Evolutionary conservation across 2,329 filamentous ascomycete species (phyloP).

Genomic region (Claviceps sp.): DNA sequence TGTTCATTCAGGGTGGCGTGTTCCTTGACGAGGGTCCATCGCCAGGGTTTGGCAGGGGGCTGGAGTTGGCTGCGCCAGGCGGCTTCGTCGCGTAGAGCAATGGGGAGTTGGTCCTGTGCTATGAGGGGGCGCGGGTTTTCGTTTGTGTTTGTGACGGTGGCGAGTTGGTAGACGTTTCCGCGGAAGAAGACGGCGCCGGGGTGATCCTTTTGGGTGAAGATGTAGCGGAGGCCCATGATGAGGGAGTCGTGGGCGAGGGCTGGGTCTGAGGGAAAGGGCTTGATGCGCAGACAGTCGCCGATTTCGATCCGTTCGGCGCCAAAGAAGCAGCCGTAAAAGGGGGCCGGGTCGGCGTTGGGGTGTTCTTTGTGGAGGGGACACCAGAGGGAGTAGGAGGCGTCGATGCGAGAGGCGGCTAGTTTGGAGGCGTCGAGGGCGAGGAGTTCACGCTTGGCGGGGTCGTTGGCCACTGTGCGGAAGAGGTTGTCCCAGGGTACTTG

Average conservation of each 20-base stretch:
- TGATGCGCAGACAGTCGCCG: conserved; percentile 35
- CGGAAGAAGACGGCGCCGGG: conserved; percentile 26
- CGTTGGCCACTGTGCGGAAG: conserved; percentile 19
- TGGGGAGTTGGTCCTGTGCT: conserved; percentile 25
- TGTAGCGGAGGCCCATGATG: conserved; percentile 26
- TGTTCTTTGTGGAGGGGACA: conserved; percentile 20
- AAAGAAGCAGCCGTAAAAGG: conserved; percentile 35
- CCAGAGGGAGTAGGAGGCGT: conserved; percentile 37
- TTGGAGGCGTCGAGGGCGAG: conserved; percentile 37
- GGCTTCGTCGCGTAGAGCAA: conserved; percentile 26
- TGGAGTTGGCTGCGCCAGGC: conserved; percentile 25
- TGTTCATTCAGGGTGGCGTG: conserved; percentile 33
- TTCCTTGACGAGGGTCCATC: conserved; percentile 28
- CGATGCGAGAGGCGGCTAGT: conserved; percentile 34
- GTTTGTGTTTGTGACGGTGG: conserved; percentile 14
- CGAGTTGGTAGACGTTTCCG: conserved; percentile 26
- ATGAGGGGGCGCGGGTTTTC: conserved; percentile 15
- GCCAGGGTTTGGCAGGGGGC: conserved; percentile 21
- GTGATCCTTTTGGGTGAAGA: conserved; percentile 23
- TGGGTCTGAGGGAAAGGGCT: conserved; percentile 24
- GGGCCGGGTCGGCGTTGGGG: conserved; percentile 18
- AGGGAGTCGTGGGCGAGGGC: conserved; percentile 18
- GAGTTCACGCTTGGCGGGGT: conserved; percentile 25
- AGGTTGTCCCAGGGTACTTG: conserved; percentile 29
- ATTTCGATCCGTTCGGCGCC: conserved; percentile 36